Evolutionary conservation across 2,329 filamentous ascomycete genomes (phyloP).

Genomic region (Pseudopithomyces chartarum): DNA sequence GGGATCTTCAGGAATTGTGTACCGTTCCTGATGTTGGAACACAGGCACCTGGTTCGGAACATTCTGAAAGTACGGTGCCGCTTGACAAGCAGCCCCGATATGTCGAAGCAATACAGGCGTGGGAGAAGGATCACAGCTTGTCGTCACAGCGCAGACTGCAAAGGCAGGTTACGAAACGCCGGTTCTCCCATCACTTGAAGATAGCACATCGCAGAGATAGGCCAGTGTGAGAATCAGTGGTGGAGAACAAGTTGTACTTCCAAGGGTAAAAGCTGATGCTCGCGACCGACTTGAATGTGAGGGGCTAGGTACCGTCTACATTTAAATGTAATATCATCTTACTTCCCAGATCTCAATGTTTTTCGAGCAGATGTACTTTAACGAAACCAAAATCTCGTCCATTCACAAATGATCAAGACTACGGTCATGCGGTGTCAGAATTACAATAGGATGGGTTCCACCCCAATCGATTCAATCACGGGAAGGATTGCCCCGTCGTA

Average conservation of each 20-base stretch:
- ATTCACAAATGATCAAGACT: too few species aligned
- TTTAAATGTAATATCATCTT: too few species aligned
- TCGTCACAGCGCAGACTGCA: neutral
- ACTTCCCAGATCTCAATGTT: too few species aligned
- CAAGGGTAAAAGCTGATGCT: too few species aligned
- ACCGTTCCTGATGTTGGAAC: neutral
- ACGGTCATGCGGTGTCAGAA: too few species aligned
- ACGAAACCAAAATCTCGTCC: too few species aligned
- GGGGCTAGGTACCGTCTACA: too few species aligned
- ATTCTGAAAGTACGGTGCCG: neutral
- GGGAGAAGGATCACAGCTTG: neutral
- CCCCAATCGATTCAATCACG: too few species aligned
- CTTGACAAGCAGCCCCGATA: neutral
- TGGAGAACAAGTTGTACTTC: neutral
- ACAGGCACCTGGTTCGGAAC: neutral
- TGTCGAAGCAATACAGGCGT: slow-evolving; percentile 1
- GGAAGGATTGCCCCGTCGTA: too few species aligned
- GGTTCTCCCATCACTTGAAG: neutral
- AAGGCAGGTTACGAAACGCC: neutral
- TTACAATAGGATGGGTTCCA: too few species aligned
- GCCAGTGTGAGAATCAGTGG: neutral
- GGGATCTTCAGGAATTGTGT: neutral
- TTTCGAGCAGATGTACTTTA: too few species aligned
- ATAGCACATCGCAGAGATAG: neutral
- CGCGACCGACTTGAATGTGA: too few species aligned